phyloP scores from a whole-genome alignment of 2,329 filamentous ascomycete species.

The Trichoderma aggressivum region DNA sequence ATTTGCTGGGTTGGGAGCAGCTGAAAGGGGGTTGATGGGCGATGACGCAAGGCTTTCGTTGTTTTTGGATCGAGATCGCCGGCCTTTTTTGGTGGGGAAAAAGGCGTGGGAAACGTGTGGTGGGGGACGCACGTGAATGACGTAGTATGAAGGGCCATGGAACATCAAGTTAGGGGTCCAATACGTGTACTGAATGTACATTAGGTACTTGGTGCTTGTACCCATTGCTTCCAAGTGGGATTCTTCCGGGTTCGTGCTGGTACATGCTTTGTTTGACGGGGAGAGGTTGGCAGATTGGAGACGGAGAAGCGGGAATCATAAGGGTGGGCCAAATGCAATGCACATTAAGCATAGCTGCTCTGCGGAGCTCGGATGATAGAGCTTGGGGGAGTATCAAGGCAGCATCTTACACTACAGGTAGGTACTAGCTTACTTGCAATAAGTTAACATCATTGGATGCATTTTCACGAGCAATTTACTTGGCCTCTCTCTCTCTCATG shows the following conservation, averaged over 20 bases:
- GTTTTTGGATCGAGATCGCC: not conserved
- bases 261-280: not conserved
- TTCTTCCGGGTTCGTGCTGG: not conserved
- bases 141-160: not conserved
- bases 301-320: not conserved
- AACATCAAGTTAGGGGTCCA: not conserved
- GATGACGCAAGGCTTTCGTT: constrained; percentile 5
- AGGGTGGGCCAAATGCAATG: not conserved
- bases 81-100: not conserved
- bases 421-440: too few species aligned
- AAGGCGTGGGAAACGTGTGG: not conserved
- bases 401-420: not conserved
- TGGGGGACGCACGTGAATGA: constrained; percentile 9
- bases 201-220: not conserved
- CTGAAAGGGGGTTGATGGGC: not conserved
- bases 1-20: not conserved
- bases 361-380: not conserved
- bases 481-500: not conserved
- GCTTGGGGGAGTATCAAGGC: not conserved
- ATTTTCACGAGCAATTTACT: too few species aligned
- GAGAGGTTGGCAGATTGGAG: not conserved
- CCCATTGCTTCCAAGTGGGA: not conserved
- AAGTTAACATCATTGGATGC: too few species aligned
- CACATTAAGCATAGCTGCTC: not conserved
- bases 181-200: not conserved